These are phyloP conservation scores for Omphalotus guepiniiformis DNA, from an alignment of 768 basidiomycete genomes.

Conservation along the genomic window DNA sequence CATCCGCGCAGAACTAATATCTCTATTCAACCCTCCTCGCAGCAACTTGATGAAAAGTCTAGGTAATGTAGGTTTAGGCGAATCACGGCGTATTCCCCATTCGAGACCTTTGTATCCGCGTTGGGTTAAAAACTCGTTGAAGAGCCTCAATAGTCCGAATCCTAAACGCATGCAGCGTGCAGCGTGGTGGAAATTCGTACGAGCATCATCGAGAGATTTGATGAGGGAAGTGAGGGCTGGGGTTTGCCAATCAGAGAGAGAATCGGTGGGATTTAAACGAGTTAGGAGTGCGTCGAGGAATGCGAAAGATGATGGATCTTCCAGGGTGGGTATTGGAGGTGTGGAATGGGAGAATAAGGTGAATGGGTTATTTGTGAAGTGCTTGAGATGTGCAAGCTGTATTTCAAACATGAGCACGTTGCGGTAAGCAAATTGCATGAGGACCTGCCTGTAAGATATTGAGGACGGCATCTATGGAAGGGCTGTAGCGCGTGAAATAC, in stretches of 20 bases:
- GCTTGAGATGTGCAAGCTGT: slow-evolving; percentile 64
- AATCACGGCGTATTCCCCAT: slow-evolving; percentile 16
- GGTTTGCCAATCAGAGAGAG: not conserved
- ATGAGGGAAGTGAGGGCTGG: slow-evolving; percentile 27
- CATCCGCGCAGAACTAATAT: not conserved
- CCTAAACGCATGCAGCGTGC: slow-evolving; percentile 38
- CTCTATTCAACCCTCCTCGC: not conserved
- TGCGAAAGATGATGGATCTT: slow-evolving; percentile 16
- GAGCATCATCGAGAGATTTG: slow-evolving; percentile 32
- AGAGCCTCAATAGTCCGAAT: slow-evolving; percentile 39
- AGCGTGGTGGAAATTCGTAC: slow-evolving; percentile 27
- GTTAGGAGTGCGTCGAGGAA: slow-evolving; percentile 34
- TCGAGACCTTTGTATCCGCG: slow-evolving; percentile 39
- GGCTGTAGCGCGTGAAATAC: slow-evolving; percentile 50
- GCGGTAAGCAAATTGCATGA: not conserved
- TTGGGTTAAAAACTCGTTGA: slow-evolving; percentile 40
- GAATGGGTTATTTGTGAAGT: slow-evolving; percentile 59
- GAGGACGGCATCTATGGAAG: slow-evolving; percentile 52
- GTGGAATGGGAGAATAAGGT: slow-evolving; percentile 36
- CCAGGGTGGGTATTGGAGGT: slow-evolving; percentile 15
- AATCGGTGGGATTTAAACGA: slow-evolving; percentile 23
- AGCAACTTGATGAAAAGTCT: slow-evolving; percentile 3
- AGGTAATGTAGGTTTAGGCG: not conserved
- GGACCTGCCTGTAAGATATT: slow-evolving; percentile 57
- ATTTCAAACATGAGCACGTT: not conserved